Percentiles rank a stretch among this genome's conserved stretches.
phyloP scores from a whole-genome alignment of 805 yeast species.

The Yamadazyma laniorum region DNA sequence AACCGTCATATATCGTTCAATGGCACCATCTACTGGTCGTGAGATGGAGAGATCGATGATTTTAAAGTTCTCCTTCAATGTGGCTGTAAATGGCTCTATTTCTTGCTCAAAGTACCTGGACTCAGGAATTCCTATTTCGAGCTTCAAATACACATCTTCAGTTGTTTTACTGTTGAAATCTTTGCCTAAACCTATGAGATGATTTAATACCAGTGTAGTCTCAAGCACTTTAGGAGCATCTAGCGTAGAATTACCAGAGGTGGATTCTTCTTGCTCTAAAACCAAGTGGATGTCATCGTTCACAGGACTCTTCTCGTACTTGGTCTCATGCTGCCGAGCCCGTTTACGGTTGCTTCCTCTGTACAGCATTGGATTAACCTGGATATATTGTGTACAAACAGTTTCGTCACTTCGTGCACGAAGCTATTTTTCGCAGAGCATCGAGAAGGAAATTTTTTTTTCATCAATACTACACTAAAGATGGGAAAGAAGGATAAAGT shows the following conservation, averaged over 20 bases:
- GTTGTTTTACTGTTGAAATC: slow-evolving; percentile 2
- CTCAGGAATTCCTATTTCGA: slow-evolving; percentile 23
- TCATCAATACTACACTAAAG: neutral
- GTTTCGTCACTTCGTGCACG: neutral
- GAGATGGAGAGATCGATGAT: slow-evolving; percentile 23
- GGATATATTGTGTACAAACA: no score
- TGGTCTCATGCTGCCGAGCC: neutral
- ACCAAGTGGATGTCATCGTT: neutral
- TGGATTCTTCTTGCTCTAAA: neutral
- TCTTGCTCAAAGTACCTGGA: slow-evolving; percentile 21
- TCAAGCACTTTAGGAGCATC: neutral
- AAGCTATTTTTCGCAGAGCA: slow-evolving; percentile 3
- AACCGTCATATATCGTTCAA: slow-evolving; percentile 31
- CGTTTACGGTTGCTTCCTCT: slow-evolving; percentile 1
- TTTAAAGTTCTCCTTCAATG: slow-evolving; percentile 21
- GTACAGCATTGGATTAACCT: slow-evolving; percentile 2
- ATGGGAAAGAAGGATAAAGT: slow-evolving; percentile 51
- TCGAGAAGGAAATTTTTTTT: slow-evolving; percentile 7
- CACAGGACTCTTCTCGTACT: neutral
- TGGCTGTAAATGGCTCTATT: slow-evolving; percentile 10
- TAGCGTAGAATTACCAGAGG: neutral
- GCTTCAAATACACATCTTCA: slow-evolving; percentile 10
- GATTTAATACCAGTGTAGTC: neutral
- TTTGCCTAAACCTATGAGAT: slow-evolving; percentile 3
- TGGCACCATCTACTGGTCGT: slow-evolving; percentile 19